Base-by-base conservation (phyloP, 208 protist genomes). In the Crithidia bombi region DNA sequence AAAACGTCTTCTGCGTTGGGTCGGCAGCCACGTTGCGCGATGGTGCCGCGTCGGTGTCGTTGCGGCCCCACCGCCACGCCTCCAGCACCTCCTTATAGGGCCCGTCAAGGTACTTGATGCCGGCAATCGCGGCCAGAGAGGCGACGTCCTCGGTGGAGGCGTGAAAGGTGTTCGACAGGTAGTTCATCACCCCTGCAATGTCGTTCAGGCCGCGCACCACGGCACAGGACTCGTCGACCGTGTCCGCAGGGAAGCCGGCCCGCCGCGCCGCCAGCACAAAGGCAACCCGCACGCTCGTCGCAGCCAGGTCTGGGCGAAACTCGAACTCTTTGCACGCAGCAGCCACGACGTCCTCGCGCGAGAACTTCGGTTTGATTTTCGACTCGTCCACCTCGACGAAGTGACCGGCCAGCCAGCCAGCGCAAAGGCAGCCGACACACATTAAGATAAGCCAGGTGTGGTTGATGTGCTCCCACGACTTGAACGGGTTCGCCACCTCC, bases 401-500 rank as follows among this genome's bases (percentile, higher is more conserved):
- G 52, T 84, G 81, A 1, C 90, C 90, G 3, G 87, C 90, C 0
- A 89, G 71, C 51, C 82, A 68, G 17, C 90, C 90, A 12, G 85
- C 87, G 28, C 78, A 79, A 30, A 92, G 81, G 72, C 90, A 95
- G 54, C 85, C 87, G 17, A 83, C 41, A 58, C 90, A 95, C 87
- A 92, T 93, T 23, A 93, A 49, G 32, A 92, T 65, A 12, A 95
- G 78, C 90, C 86, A 95, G 41, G 70, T 90, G 78, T 95, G 90
- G 61, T 77, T 95, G 50, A 95, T 65, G 71, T 95, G 90, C 63
- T 92, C 80, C 87, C 90, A 92, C 36, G 90, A 95, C 69, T 95
- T 95, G 80, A 83, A 95, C 15, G 90, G 90, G 50, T 95, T 95
- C 36, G 90, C 90, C 52, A 87, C 74, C 17, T 80, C 75, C 55